A percentile compares a stretch with the other conserved stretches of the same genome.
These are phyloP conservation scores for Nicotiana tabacum DNA, from an alignment of 257 asterid genomes.

Conservation along the genomic window DNA sequence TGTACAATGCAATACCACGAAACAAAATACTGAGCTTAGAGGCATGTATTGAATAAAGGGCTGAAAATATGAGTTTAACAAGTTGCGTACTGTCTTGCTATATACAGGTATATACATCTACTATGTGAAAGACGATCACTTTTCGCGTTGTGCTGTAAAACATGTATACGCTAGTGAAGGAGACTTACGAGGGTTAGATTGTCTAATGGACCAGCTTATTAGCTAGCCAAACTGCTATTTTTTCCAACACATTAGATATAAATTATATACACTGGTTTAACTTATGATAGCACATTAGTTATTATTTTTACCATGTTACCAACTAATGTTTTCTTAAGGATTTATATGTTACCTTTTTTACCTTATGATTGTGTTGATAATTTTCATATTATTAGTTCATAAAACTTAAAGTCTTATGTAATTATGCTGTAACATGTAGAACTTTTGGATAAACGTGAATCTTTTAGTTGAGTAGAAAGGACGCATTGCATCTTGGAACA, in stretches of 20 bases:
- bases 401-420: too few species aligned
- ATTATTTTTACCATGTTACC: not conserved
- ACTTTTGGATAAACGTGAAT: not conserved
- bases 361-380: too few species aligned
- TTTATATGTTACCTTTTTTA: too few species aligned
- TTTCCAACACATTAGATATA: too few species aligned
- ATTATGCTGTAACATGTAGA: not conserved
- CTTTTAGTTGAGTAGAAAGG: not conserved
- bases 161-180: too few species aligned
- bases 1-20: constrained; percentile 4
- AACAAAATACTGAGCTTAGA: not conserved
- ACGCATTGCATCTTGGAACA: not conserved
- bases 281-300: not conserved
- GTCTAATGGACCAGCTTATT: too few species aligned
- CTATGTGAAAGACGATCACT: too few species aligned
- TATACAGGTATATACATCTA: not conserved
- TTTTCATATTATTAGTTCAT: too few species aligned
- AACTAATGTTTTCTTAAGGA: too few species aligned
- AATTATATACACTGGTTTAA: not conserved
- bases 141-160: too few species aligned
- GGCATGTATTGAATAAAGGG: not conserved
- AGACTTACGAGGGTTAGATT: too few species aligned
- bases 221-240: too few species aligned
- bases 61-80: not conserved
- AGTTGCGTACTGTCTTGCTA: not conserved